Conservation (phyloP, 306 rosid genomes). For the Quercus alba region DNA sequence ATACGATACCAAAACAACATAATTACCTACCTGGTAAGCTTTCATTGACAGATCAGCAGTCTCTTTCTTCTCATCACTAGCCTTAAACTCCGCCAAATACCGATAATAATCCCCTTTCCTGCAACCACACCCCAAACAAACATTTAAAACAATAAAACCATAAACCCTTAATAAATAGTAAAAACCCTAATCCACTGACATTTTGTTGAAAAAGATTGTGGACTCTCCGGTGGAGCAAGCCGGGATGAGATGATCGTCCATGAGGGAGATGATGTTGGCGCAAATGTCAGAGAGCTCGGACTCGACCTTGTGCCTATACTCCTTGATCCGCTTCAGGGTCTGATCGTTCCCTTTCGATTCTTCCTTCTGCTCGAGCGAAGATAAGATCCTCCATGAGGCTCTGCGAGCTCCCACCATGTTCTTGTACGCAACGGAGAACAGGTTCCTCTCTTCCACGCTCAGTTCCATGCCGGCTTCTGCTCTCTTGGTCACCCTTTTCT, state of each 20-base stretch:
- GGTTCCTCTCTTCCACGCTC: slow-evolving; percentile 55
- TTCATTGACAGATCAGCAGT: slow-evolving; percentile 57
- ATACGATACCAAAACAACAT: too few relatives aligned
- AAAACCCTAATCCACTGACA: slow-evolving; percentile 27
- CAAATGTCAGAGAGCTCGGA: slow-evolving; percentile 51
- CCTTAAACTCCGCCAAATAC: slow-evolving; percentile 13
- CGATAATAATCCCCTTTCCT: slow-evolving; percentile 68
- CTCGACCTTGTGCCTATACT: slow-evolving; percentile 49
- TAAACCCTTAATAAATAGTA: background rate
- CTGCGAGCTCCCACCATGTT: slow-evolving; percentile 59
- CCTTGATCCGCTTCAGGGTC: slow-evolving; percentile 44
- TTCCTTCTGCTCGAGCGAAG: slow-evolving; percentile 58
- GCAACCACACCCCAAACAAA: slow-evolving; percentile 1
- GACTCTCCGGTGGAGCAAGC: slow-evolving; percentile 37
- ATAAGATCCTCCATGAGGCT: slow-evolving; percentile 62
- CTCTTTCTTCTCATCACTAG: slow-evolving; percentile 34
- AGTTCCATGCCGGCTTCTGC: slow-evolving; percentile 44
- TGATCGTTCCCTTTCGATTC: slow-evolving; percentile 47
- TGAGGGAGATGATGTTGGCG: slow-evolving; percentile 44
- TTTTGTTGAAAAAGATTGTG: slow-evolving; percentile 52
- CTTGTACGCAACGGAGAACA: slow-evolving; percentile 54
- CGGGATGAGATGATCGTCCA: slow-evolving; percentile 56
- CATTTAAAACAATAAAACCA: too few relatives aligned
- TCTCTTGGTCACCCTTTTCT: slow-evolving; percentile 33
- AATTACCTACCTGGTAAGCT: slow-evolving; percentile 43